Base-by-base conservation (phyloP, 805 yeast genomes). In the Myxozyma monticola region DNA sequence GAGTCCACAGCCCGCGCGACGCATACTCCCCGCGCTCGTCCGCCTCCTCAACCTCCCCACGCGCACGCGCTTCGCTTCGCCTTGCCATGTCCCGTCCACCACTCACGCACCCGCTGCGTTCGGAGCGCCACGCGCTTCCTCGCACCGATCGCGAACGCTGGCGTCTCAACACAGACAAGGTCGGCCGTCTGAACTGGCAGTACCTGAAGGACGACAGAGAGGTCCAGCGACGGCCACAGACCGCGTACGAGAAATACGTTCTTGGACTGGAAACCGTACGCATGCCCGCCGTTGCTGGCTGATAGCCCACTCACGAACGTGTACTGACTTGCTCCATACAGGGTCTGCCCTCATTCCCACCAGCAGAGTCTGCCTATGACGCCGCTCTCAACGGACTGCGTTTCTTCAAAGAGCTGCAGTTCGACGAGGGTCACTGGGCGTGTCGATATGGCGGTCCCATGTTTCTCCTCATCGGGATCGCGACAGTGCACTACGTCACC, bases 401-500 rank as follows among this genome's bases (percentile, higher is more conserved):
- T 1, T 89, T 87, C 62, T 78, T 87, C 45, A 63, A 76, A 25
- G 64, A 73, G 6, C 61, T 91, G n/a, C 98, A 93, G 65, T 91
- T 85, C 47, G 75, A 77, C 22, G 68, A 71, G 1, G 99, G 99
- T 0, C 80, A 82, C 6, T 87, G 91, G 70, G 96, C 97, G 1
- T 80, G 85, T 61, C 95, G 88, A 65, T 93, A 93, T 64, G 89
- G 89, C 57, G 99, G 99, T 1, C 99, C 99, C 2, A 90, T 91
- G 96, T 93, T 93, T 68, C 82, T 93, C 88, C 81, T 93, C 0
- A 84, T 90, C 50, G 98, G 99, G 1, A 87, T 84, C 60, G 81
- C 93, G 22, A 85, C 78, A 0, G 81, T 87, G 1, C 76, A 78
- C 56, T 87, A 89, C 67, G 81, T 82, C 65, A 77, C 90, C 10